Base-by-base conservation (phyloP, 164 flowering plant species). In the Tetrastigma voinierianum region DNA sequence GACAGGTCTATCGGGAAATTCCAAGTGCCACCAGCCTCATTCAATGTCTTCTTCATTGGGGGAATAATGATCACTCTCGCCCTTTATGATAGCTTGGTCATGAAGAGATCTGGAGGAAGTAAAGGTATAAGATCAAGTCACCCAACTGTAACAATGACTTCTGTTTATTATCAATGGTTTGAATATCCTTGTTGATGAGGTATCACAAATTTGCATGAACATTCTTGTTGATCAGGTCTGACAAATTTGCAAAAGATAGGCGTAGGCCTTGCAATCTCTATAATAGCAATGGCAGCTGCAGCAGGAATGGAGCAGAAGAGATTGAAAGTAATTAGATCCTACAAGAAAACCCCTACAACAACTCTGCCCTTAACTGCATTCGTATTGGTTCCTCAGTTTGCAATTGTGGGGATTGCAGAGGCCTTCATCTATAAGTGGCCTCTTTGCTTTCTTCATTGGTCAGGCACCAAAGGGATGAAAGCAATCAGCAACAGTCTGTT, bases 401-500 rank as follows among this genome's bases (percentile, higher is more conserved):
- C 72, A 49, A 17, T 71, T 5, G 74, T 67, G 45, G 82, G 82
- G 10, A 23, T 70, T 4, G 82, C 80, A 0, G 80, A 76, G 47
- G 80, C 76, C 1, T 73, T 79, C 24, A 73, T 70, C 1, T 79
- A 79, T 57, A 68, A n/a, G 65, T 2, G 78, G 80, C 9, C 80
- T 76, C 40, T 72, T 79, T 1, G 80, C 76, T 52, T 79, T 79
- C 69, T 79, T 79, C 74, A 62, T 79, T 9, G 65, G 68, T 14
- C 69, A 79, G 49, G 73, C 75, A 20, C 82, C 82, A 70, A 72
- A 56, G 77, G 78, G 51, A 78, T 78, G 82, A 78, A 78, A 55
- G 65, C 77, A 1, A 75, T 78, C 67, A 70, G 78, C 65, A 78
- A 74, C 0, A 80, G 82, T 59, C 59, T 79, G 47, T 79, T 79